These are phyloP conservation scores for Pestalotiopsis sp. DNA, from an alignment of 2,329 filamentous ascomycete species.

Conservation along the genomic window DNA sequence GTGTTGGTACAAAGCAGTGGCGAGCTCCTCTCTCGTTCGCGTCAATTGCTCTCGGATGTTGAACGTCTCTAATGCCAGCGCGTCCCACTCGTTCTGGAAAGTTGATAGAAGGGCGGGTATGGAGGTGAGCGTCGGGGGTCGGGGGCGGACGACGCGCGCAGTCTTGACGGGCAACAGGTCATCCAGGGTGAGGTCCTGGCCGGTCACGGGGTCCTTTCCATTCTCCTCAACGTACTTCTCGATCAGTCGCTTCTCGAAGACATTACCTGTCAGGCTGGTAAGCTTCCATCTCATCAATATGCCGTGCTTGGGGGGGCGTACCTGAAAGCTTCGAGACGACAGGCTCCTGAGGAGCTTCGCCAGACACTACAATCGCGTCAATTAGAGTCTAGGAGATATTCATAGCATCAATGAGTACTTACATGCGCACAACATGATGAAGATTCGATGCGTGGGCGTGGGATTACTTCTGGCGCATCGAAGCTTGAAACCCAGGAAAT, in stretches of 20 bases:
- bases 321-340: conserved; percentile 94
- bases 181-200: conserved; percentile 78
- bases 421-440: conserved; percentile 50
- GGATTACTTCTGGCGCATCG: conserved; percentile 12
- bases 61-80: conserved; percentile 86
- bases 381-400: background rate
- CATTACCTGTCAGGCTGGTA: conserved; percentile 59
- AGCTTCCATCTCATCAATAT: background rate
- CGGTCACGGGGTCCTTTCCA: conserved; percentile 87
- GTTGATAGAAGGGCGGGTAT: conserved; percentile 91
- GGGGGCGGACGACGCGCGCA: conserved; percentile 78
- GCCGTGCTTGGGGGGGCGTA: conserved; percentile 42
- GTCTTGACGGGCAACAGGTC: conserved; percentile 89
- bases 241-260: conserved; percentile 94
- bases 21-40: conserved; percentile 90
- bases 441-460: conserved; percentile 11
- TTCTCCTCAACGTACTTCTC: conserved; percentile 93
- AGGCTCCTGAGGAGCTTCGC: conserved; percentile 91
- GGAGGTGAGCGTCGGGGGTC: conserved; percentile 91
- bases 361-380: conserved; percentile 68
- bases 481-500: background rate
- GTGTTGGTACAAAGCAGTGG: conserved; percentile 92
- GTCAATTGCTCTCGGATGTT: conserved; percentile 86
- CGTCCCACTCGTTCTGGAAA: conserved; percentile 99
- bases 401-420: conserved; percentile 17